Percentiles rank a stretch among this genome's conserved stretches.
These are phyloP conservation scores for Populus hybrid DNA, from an alignment of 441 rosid species.

Conservation along the genomic window DNA sequence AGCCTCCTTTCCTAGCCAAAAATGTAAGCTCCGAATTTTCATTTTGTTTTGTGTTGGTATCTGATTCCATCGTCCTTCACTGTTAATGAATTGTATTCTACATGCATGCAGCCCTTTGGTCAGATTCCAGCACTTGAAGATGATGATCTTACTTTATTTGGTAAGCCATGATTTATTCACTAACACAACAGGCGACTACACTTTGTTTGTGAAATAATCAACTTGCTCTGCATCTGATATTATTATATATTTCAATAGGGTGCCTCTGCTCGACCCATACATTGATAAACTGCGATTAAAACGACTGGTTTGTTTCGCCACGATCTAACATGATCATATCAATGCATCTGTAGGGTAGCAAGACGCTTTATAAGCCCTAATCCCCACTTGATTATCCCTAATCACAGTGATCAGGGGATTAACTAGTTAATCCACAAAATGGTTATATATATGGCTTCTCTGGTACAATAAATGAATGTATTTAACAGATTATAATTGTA, in stretches of 20 bases:
- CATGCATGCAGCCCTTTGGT: conserved; percentile 66
- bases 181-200: not conserved
- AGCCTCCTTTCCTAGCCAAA: conserved; percentile 50
- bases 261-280: not conserved
- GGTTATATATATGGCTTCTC: not conserved
- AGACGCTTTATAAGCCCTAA: not conserved
- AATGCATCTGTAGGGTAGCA: not conserved
- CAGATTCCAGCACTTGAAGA: conserved; percentile 76
- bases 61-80: not conserved
- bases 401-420: not conserved
- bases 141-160: conserved; percentile 62
- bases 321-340: not conserved
- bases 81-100: not conserved
- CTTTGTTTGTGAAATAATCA: not conserved
- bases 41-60: not conserved
- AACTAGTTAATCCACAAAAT: not conserved
- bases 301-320: not conserved
- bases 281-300: no score
- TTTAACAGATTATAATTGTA: not conserved
- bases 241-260: not conserved
- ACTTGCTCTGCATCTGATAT: no score
- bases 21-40: conserved; percentile 33
- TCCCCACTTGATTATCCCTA: not conserved
- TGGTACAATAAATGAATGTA: not conserved
- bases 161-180: conserved; percentile 27